These are phyloP conservation scores for Exophiala spinifera DNA, from an alignment of 2,329 filamentous ascomycete genomes.

Conservation along the genomic window DNA sequence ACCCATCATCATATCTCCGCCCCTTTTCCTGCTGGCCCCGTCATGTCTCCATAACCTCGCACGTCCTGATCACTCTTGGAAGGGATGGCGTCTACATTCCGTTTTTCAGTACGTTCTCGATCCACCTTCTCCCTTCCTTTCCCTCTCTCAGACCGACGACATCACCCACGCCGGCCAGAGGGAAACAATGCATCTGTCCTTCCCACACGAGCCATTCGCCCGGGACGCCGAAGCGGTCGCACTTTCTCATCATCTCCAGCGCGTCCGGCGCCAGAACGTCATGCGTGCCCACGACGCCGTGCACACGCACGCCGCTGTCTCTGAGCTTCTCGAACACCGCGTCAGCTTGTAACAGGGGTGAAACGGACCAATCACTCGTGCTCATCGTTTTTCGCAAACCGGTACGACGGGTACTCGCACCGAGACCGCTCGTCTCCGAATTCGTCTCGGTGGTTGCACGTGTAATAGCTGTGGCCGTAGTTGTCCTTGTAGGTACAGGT, in stretches of 20 bases:
- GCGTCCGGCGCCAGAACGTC: conserved; percentile 56
- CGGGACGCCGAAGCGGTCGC: conserved; percentile 41
- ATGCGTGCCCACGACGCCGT: conserved; percentile 52
- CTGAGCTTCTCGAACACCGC: conserved; percentile 42
- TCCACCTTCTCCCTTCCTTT: conserved; percentile 31
- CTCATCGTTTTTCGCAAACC: neutral
- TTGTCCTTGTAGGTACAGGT: no score
- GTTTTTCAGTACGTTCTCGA: neutral
- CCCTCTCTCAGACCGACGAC: conserved; percentile 48
- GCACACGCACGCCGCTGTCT: conserved; percentile 44
- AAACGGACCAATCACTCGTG: conserved; percentile 44
- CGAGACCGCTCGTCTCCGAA: neutral
- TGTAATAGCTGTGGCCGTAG: no score
- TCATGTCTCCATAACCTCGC: no score
- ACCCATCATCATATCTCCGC: no score
- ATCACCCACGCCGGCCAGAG: conserved; percentile 49
- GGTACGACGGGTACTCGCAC: no score
- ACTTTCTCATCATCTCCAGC: conserved; percentile 47
- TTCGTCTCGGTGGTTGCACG: no score
- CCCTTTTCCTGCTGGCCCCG: no score
- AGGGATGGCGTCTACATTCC: no score
- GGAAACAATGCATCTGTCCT: conserved; percentile 60
- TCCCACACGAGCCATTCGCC: conserved; percentile 60
- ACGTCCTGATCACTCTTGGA: no score
- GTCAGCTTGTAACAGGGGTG: conserved; percentile 41